These are phyloP conservation scores for Neurospora hispaniola DNA, from an alignment of 495 filamentous ascomycete genomes.

Conservation along the genomic window DNA sequence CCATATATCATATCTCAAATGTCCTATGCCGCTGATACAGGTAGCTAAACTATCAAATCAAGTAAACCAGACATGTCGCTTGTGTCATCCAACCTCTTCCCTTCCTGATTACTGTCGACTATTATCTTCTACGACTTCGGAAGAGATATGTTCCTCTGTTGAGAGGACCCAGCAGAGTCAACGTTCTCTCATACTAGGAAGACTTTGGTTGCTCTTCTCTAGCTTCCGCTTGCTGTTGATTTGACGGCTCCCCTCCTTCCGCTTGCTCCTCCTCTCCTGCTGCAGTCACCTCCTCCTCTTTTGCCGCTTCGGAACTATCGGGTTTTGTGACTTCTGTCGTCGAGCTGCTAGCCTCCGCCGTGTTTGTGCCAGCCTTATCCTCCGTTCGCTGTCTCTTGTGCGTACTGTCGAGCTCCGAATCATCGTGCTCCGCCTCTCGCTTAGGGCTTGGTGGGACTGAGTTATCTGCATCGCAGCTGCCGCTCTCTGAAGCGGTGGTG, in stretches of 20 bases:
- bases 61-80: neutral
- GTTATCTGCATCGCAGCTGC: neutral
- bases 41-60: neutral
- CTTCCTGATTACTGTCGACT: neutral
- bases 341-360: neutral
- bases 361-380: slow-evolving; percentile 5
- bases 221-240: neutral
- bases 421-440: slow-evolving; percentile 32
- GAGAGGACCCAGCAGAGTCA: neutral
- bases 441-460: slow-evolving; percentile 24
- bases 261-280: neutral
- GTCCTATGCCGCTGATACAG: neutral
- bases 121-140: neutral
- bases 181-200: neutral
- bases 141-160: neutral
- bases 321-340: neutral
- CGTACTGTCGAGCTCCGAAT: slow-evolving; percentile 20
- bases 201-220: neutral
- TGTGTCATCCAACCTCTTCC: neutral
- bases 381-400: slow-evolving; percentile 29
- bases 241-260: neutral
- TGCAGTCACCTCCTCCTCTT: neutral
- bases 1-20: neutral
- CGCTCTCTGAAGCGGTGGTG: neutral
- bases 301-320: neutral